Conservation (phyloP, 257 asterid species). For the Primulina eburnea region DNA sequence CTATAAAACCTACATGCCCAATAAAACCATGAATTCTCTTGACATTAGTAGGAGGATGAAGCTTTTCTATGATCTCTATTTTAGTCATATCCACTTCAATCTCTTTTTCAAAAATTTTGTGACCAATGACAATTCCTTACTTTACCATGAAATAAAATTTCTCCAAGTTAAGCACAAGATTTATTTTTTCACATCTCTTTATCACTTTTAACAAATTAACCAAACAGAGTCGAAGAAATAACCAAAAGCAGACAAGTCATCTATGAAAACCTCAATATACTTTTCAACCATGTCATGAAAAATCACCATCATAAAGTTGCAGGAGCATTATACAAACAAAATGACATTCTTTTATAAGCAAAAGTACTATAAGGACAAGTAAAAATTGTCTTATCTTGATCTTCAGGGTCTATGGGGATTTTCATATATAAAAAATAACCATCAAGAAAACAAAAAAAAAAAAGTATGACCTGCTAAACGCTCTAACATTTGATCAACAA, state of each 20-base stretch:
- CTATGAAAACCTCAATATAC: background rate
- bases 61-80: background rate
- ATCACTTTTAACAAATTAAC: background rate
- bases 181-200: background rate
- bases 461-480: background rate
- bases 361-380: no score
- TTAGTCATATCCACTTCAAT: background rate
- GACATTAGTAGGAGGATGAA: background rate
- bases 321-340: background rate
- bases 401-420: background rate
- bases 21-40: background rate
- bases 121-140: background rate
- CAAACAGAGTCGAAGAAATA: background rate
- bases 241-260: background rate
- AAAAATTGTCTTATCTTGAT: background rate
- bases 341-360: no score
- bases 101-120: background rate
- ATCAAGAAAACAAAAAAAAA: background rate
- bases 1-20: background rate
- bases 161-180: background rate
- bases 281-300: background rate
- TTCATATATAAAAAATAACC: background rate
- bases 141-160: background rate
- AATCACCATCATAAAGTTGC: background rate
- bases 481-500: background rate